Conservation (phyloP, 371 early-diverging fungal genomes). For the Saksenaea oblongispora region DNA sequence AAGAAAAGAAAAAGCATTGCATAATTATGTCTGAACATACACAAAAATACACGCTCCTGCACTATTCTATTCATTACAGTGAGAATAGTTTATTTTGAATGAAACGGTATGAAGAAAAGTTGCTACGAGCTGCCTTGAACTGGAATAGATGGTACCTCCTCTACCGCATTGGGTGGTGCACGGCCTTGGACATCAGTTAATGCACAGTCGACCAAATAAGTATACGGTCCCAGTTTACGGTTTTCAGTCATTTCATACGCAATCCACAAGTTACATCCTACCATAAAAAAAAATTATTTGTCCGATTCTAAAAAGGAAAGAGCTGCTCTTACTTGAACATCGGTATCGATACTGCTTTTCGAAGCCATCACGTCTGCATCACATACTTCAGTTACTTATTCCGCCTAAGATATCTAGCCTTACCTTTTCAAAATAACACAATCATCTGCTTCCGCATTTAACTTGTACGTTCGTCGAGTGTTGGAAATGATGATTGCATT, state of each 20-base stretch:
- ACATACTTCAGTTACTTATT: neutral
- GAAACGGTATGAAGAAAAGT: neutral
- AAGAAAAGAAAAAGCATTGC: no score
- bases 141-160: slow-evolving; percentile 17
- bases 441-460: slow-evolving; percentile 54
- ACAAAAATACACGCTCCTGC: no score
- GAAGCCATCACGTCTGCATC: slow-evolving; percentile 47
- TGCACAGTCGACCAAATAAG: slow-evolving; percentile 63
- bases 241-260: slow-evolving; percentile 64
- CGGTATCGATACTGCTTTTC: slow-evolving; percentile 66
- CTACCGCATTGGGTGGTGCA: slow-evolving; percentile 43
- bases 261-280: slow-evolving; percentile 55
- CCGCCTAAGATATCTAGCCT: no score
- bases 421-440: slow-evolving; percentile 53
- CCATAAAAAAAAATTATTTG: neutral
- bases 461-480: slow-evolving; percentile 59
- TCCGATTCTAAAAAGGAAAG: neutral
- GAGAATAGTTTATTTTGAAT: no score
- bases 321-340: slow-evolving; percentile 50
- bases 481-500: slow-evolving; percentile 66
- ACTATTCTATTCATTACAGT: no score
- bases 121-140: neutral
- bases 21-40: no score
- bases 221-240: slow-evolving; percentile 58
- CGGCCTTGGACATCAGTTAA: slow-evolving; percentile 63